Evolutionary conservation across 345 rosid genomes (phyloP).

Genomic region (Citrus unshiu): DNA sequence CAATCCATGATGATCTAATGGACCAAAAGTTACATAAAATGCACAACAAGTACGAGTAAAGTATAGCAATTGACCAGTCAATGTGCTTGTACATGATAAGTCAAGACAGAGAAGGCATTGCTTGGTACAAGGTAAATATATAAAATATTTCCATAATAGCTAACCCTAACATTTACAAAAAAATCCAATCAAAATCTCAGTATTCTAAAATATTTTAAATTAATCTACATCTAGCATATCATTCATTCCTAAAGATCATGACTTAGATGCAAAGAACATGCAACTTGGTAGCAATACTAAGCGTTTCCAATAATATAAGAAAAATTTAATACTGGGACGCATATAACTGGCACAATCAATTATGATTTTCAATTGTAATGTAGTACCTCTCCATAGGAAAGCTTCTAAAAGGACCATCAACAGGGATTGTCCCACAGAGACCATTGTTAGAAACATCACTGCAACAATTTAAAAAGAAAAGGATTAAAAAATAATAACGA

Average conservation of each 20-base stretch:
- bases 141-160: not conserved
- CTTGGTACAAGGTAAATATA: not conserved
- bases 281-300: not conserved
- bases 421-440: slow-evolving; percentile 73
- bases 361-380: not conserved
- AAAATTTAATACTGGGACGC: not conserved
- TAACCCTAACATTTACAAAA: not conserved
- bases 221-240: not conserved
- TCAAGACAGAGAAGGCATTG: not conserved
- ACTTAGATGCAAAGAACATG: not conserved
- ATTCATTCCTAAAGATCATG: not conserved
- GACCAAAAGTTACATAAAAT: not conserved
- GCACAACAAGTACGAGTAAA: not conserved
- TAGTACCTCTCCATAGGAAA: slow-evolving; percentile 56
- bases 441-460: slow-evolving; percentile 69
- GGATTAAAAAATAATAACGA: not conserved
- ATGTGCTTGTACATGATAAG: not conserved
- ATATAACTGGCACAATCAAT: not conserved
- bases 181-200: not conserved
- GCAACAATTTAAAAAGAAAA: slow-evolving; percentile 15
- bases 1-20: not conserved
- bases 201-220: not conserved
- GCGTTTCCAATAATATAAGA: not conserved
- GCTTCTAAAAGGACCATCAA: slow-evolving; percentile 60
- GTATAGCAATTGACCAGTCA: not conserved